phyloP scores from a whole-genome alignment of 768 basidiomycete genomes.

The Hygrocybe punicea region DNA sequence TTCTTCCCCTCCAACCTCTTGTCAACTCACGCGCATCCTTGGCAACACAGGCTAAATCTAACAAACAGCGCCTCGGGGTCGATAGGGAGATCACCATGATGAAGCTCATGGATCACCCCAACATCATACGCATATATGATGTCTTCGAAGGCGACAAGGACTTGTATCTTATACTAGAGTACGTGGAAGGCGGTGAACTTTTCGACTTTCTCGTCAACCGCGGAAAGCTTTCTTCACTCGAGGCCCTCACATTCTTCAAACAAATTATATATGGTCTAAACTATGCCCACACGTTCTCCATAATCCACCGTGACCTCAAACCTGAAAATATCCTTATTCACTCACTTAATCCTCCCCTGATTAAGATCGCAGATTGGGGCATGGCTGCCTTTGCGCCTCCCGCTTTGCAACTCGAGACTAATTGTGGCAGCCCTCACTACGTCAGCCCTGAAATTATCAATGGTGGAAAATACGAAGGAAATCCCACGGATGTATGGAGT shows the following conservation, averaged over 20 bases:
- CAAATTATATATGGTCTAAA: conserved; percentile 94
- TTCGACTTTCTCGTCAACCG: conserved; percentile 94
- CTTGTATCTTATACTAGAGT: conserved; percentile 90
- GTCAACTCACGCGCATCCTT: conserved; percentile 68
- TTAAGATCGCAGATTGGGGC: conserved; percentile 98
- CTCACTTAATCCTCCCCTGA: conserved; percentile 69
- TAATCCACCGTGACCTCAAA: conserved; percentile 96
- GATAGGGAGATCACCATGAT: conserved; percentile 97
- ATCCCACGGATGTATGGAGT: conserved; percentile 93
- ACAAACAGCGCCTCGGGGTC: conserved; percentile 81
- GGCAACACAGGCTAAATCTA: conserved; percentile 64
- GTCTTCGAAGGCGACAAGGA: conserved; percentile 92
- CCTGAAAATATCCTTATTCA: conserved; percentile 96
- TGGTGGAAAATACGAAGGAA: conserved; percentile 83
- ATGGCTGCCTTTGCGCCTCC: conserved; percentile 96
- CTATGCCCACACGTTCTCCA: conserved; percentile 96
- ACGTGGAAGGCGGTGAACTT: conserved; percentile 92
- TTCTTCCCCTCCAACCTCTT: conserved; percentile 79
- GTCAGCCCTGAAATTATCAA: conserved; percentile 96
- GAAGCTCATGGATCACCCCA: conserved; percentile 98
- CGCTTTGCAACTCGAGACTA: conserved; percentile 82
- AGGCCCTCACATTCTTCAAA: conserved; percentile 90
- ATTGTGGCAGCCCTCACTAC: conserved; percentile 95
- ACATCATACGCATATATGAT: conserved; percentile 92
- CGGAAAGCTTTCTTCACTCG: conserved; percentile 71